Percentiles rank a stretch among this genome's conserved stretches.
Conservation (phyloP, 306 rosid species). For the Carpinus viminea region DNA sequence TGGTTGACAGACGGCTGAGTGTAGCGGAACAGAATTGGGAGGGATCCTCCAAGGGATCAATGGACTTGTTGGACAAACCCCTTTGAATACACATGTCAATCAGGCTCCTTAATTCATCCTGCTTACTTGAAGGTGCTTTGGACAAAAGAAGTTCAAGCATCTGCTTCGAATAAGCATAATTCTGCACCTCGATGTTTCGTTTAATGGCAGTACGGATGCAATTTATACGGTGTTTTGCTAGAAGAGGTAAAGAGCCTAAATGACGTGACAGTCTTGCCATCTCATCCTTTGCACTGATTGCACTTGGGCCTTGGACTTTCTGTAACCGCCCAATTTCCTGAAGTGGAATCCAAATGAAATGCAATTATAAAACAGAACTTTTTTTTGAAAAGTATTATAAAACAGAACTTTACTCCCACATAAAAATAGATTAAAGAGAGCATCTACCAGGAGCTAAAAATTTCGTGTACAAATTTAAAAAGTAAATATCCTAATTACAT, state of each 20-base stretch:
- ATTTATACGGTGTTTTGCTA: conserved; percentile 90
- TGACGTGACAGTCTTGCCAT: conserved; percentile 98
- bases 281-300: conserved; percentile 96
- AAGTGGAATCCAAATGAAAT: conserved; percentile 22
- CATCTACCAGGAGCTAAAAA: neutral
- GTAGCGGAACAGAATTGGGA: conserved; percentile 94
- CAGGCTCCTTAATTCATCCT: conserved; percentile 88
- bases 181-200: conserved; percentile 96
- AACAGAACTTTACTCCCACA: conserved; percentile 5
- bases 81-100: conserved; percentile 87
- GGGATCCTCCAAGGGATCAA: conserved; percentile 93
- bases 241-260: conserved; percentile 94
- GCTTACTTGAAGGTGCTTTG: conserved; percentile 90
- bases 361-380: conserved; percentile 11
- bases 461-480: neutral
- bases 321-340: conserved; percentile 98
- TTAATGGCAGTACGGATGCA: conserved; percentile 96
- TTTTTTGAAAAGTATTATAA: no score
- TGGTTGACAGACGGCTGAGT: conserved; percentile 88
- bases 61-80: conserved; percentile 88
- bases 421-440: neutral
- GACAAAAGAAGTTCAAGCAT: conserved; percentile 90
- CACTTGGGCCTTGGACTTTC: conserved; percentile 84
- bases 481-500: neutral
- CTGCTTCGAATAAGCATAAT: conserved; percentile 84